Conservation (phyloP, 352 stramenopile species). For the Phytophthora pini region DNA sequence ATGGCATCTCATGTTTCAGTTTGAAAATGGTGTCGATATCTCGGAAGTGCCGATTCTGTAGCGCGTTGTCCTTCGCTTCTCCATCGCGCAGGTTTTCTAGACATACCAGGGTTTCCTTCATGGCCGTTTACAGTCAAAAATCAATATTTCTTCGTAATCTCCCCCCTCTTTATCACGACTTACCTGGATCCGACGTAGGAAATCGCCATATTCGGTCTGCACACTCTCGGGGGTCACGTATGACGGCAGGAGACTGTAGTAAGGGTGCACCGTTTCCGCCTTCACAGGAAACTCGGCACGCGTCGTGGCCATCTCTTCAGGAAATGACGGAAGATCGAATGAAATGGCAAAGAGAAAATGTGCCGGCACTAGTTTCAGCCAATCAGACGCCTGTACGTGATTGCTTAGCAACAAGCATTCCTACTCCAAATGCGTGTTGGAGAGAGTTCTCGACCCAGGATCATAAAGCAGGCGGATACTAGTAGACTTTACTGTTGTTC, state of each 20-base stretch:
- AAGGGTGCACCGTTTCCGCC: conserved; percentile 42
- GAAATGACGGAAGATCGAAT: too few species aligned
- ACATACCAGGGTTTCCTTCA: conserved; percentile 47
- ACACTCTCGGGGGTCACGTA: conserved; percentile 57
- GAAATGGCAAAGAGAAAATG: conserved; percentile 19
- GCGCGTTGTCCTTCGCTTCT: background rate
- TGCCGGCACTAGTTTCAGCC: conserved; percentile 11
- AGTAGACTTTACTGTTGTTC: too few species aligned
- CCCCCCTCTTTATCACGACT: background rate
- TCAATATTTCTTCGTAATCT: background rate
- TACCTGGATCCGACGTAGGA: conserved; percentile 53
- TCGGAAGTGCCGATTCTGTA: conserved; percentile 72
- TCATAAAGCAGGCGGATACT: too few species aligned
- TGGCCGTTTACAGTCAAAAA: background rate
- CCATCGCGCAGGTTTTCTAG: conserved; percentile 38
- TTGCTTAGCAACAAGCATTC: conserved; percentile 22
- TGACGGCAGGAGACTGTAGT: conserved; percentile 68
- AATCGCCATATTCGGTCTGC: conserved; percentile 43
- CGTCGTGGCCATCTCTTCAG: conserved; percentile 6
- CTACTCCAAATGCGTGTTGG: background rate
- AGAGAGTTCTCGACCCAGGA: background rate
- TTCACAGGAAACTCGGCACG: background rate
- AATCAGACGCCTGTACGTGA: conserved; percentile 12
- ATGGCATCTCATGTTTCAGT: conserved; percentile 67
- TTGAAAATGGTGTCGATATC: conserved; percentile 63